Evolutionary conservation across 2,329 filamentous ascomycete species (phyloP), one percentile per base, ranked within the genome.

Genomic region (Diplodia sapinea): DNA sequence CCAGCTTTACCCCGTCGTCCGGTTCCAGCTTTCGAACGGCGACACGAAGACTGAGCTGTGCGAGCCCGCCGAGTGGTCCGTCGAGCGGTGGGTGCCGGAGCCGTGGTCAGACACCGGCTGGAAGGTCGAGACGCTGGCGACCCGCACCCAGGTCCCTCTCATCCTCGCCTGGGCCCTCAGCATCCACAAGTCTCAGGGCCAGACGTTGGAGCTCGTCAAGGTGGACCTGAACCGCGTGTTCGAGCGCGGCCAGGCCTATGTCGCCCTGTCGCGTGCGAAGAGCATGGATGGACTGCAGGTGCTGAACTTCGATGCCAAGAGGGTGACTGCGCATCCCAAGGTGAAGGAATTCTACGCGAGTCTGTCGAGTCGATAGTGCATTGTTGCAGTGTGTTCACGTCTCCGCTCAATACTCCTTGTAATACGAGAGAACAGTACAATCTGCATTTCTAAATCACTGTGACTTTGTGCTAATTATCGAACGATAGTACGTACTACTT

Each of bases 91-190:
- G 57, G 57, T 33, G 15, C 57, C 26, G 2, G 29, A 54, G 3
- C 20, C 31, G 2, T 20, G 20, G 20, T 4, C 1, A 0, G 20
- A 43, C 20, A 9, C 12, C 31, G 29, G 23, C 12, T 64, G 36
- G 31, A 13, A 4, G 13, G 61, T 64, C 31, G 61, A 64, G 69
- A 83, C 80, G 43, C 71, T 84, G 1, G 73, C 89, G 0, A 79
- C 80, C 0, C 80, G 88, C n/a, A 87, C 87, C 0, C 88, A 90
- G 72, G 82, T 90, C 6, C 88, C 88, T 0, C 79, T 90, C 0
- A 76, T 82, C 1, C 79, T 87, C 0, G 88, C 84, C 0, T 90
- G 87, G 85, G 88, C 88, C 0, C 83, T 89, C 72, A 89, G 84
- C 0, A 84, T 89, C 2, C 88, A 90, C 73, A 89, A 88, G 73